Conservation (phyloP, 805 yeast species). For the Ogataea siamensis region DNA sequence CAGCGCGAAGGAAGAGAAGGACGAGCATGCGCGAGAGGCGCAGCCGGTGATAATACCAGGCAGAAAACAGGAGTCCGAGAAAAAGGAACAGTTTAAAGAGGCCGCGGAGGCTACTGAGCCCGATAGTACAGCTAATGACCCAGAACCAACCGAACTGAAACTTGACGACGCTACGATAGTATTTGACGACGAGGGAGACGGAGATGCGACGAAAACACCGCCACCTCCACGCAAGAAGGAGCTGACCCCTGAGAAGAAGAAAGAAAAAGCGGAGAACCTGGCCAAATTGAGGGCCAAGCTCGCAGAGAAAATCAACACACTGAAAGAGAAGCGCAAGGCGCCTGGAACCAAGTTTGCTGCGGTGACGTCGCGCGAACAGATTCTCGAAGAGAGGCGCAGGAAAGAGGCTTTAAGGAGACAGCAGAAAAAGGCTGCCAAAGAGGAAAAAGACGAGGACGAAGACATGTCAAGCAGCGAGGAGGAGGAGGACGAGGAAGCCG, state of each 20-base stretch:
- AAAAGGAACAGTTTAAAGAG: conserved; percentile 3
- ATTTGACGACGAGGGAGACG: conserved; percentile 75
- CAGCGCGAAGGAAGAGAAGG: conserved; percentile 60
- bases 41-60: conserved; percentile 42
- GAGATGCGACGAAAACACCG: conserved; percentile 29
- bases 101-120: background rate
- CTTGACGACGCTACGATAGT: conserved; percentile 4
- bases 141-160: background rate
- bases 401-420: conserved; percentile 39
- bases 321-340: conserved; percentile 85
- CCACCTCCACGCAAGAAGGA: conserved; percentile 22
- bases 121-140: background rate
- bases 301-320: conserved; percentile 62
- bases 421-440: conserved; percentile 23
- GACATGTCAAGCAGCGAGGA: conserved; percentile 43
- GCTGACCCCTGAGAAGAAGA: conserved; percentile 47
- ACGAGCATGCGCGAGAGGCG: conserved; percentile 53
- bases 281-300: conserved; percentile 75
- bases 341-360: conserved; percentile 88
- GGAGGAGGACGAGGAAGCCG: conserved; percentile 34
- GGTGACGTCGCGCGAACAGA: conserved; percentile 79
- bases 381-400: conserved; percentile 61
- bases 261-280: conserved; percentile 51
- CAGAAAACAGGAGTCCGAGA: conserved; percentile 14
- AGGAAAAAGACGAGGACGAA: conserved; percentile 15